These are phyloP conservation scores for Lophiotrema nucula DNA, from an alignment of 495 filamentous ascomycete species.

Conservation along the genomic window DNA sequence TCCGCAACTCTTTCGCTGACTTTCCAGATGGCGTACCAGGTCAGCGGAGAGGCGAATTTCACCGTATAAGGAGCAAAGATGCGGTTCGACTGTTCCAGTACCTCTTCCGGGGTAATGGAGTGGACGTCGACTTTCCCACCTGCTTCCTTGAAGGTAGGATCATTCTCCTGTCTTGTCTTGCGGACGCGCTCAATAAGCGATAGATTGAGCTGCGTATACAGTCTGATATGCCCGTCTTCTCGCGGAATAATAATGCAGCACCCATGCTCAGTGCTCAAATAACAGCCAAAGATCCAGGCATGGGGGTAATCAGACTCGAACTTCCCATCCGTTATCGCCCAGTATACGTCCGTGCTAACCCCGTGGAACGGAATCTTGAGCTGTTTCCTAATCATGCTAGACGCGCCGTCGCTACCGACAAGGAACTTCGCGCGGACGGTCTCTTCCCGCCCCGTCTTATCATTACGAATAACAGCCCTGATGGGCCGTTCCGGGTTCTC, in stretches of 20 bases:
- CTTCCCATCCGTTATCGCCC: conserved; percentile 46
- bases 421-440: conserved; percentile 38
- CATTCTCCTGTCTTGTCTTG: too few relatives aligned
- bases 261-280: conserved; percentile 40
- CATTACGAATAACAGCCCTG: conserved; percentile 28
- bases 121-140: conserved; percentile 42
- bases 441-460: conserved; percentile 33
- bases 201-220: too few relatives aligned
- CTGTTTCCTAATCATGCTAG: conserved; percentile 37
- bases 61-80: conserved; percentile 45
- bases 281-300: conserved; percentile 39
- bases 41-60: conserved; percentile 39
- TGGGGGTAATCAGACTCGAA: conserved; percentile 45
- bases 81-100: conserved; percentile 41
- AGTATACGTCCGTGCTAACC: conserved; percentile 44
- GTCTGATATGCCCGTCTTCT: too few relatives aligned
- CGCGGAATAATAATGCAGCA: conserved; percentile 44
- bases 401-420: conserved; percentile 42
- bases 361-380: conserved; percentile 44
- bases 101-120: conserved; percentile 42
- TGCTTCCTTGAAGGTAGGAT: too few relatives aligned
- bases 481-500: neutral
- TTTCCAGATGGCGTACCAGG: conserved; percentile 48
- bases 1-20: conserved; percentile 44
- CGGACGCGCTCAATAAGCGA: too few relatives aligned